Percentiles rank a stretch among this genome's conserved stretches.
Evolutionary conservation across 2,329 filamentous ascomycete species (phyloP).

Genomic region (Rutstroemia sp.): DNA sequence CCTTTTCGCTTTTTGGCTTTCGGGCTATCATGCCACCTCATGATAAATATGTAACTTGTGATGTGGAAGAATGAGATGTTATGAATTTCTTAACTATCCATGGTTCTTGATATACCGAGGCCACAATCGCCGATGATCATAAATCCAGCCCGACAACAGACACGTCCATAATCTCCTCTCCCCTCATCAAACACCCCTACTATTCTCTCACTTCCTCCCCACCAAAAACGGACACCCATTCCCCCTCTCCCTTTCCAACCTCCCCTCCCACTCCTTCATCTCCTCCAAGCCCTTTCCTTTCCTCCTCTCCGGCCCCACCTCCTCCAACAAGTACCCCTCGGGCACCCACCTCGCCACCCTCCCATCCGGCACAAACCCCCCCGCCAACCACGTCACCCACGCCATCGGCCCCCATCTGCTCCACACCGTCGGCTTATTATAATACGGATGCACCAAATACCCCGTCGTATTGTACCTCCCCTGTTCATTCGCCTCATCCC

Average conservation of each 20-base stretch:
- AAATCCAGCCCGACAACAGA: no score
- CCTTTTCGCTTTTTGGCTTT: no score
- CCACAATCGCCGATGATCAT: no score
- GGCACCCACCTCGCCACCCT: conserved; percentile 35
- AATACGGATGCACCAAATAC: conserved; percentile 60
- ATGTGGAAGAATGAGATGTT: no score
- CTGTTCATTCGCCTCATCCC: conserved; percentile 41
- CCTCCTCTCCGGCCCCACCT: conserved; percentile 54
- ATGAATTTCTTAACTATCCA: no score
- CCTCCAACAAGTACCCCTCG: conserved; percentile 46
- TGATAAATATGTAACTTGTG: no score
- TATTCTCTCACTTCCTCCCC: no score
- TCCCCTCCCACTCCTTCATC: conserved; percentile 34
- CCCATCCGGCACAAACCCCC: conserved; percentile 40
- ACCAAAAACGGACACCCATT: conserved; percentile 41
- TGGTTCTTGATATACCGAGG: no score
- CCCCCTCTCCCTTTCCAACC: conserved; percentile 18
- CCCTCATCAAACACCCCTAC: no score
- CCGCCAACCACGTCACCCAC: conserved; percentile 38
- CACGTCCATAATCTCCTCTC: no score
- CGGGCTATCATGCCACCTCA: no score
- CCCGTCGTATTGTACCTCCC: conserved; percentile 42
- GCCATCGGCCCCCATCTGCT: conserved; percentile 55
- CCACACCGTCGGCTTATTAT: conserved; percentile 51
- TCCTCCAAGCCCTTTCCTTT: conserved; percentile 45